phyloP scores from a whole-genome alignment of 1,139 yeast genomes.

The Pneumocystis carinii region DNA sequence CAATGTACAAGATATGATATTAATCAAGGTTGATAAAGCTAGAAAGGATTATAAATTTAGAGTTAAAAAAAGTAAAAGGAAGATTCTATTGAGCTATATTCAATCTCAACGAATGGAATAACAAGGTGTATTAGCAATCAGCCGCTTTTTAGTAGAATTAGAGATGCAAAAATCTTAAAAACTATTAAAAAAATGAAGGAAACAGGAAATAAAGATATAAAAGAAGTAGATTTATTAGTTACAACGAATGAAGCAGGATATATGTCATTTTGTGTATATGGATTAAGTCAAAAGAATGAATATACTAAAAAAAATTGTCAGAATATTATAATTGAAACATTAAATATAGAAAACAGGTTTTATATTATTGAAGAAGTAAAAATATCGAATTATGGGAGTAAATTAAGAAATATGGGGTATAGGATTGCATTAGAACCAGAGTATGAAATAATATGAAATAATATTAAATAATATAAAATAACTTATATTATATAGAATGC shows the following conservation, averaged over 20 bases:
- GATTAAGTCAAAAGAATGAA: background rate
- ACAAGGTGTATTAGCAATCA: background rate
- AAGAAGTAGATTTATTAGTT: background rate
- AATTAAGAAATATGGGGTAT: background rate
- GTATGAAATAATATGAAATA: too few relatives aligned
- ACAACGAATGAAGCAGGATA: background rate
- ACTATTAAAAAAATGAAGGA: background rate
- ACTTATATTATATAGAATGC: background rate
- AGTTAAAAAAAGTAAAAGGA: background rate
- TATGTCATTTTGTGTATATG: background rate
- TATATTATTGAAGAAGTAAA: background rate
- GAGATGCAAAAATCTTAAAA: background rate
- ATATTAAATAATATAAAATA: background rate
- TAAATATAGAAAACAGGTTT: background rate
- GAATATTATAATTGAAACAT: background rate
- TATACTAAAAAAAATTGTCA: background rate
- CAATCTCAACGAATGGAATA: background rate
- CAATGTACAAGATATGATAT: background rate
- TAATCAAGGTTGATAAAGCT: background rate
- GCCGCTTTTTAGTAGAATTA: background rate
- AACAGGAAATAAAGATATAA: background rate
- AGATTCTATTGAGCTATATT: background rate
- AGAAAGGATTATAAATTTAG: background rate
- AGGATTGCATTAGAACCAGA: background rate
- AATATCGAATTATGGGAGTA: background rate